Evolutionary conservation across 495 filamentous ascomycete species (phyloP), one percentile per base, ranked within the genome.

Genomic region (Hypoxylon perforatum): DNA sequence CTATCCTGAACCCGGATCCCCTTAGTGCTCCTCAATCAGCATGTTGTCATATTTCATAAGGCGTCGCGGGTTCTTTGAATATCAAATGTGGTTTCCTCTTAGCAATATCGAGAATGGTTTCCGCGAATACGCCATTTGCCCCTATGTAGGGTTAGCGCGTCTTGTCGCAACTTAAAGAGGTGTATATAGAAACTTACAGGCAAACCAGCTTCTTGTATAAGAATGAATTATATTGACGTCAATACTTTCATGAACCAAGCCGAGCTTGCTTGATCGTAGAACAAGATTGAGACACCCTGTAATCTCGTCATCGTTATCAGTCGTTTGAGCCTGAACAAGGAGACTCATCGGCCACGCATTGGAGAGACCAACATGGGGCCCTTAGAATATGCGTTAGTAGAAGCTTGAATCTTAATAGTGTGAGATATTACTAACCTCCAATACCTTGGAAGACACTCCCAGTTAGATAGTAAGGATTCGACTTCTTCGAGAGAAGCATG

Each of bases 331-430:
- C 78, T 97, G 92, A 4, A 97, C 84, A 11, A 99, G 84, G 56
- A 97, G 81, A 65, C 91, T 94, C 91, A 99, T 97, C 1, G 95
- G 95, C 95, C 95, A 99, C n/a, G 94, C 94, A 59, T 97, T 89
- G 67, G 87, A 78, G 45, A 95, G 84, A 4, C 96, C 96, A 70
- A 97, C 84, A 71, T 92, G 85, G 22, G 86, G 86, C 0, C 85
- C 78, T 82, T 49, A 4, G 58, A 12, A 8, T n/a, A 25, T 23
- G 46, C 39, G 57, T 70, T 39, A 71, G 35, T 25, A 35, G 8
- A 35, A 4, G 10, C 9, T 5, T 25, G 17, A 28, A 14, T 23
- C 17, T 4, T 10, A 19, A 33, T 35, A 19, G 0, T 41, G 25
- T 8, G n/a, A 44, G 12, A 21, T 45, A 9, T 10, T 23, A 78